Conservation (phyloP, 495 filamentous ascomycete genomes). For the Pseudomonodictys pantanalensis region DNA sequence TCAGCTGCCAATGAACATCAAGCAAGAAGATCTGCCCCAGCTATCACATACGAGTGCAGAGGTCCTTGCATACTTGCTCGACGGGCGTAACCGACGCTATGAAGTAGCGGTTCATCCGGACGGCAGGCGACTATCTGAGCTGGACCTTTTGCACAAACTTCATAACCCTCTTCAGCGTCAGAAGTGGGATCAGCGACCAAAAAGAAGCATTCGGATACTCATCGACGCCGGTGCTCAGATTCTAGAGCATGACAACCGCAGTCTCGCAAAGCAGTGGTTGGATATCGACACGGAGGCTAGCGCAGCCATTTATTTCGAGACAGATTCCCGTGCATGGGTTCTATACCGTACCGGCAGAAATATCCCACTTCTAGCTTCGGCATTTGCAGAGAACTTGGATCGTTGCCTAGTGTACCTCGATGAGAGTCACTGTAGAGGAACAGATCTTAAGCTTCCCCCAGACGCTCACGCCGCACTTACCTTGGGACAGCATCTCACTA, state of each 20-base stretch:
- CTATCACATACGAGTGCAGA: conserved; percentile 53
- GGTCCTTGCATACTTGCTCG: conserved; percentile 52
- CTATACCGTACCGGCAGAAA: conserved; percentile 44
- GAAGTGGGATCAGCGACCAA: not conserved
- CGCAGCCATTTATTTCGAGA: conserved; percentile 49
- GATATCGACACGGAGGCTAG: conserved; percentile 31
- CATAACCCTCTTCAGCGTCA: not conserved
- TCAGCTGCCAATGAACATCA: conserved; percentile 52
- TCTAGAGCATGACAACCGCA: conserved; percentile 47
- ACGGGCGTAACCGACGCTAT: conserved; percentile 46
- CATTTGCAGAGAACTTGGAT: conserved; percentile 59
- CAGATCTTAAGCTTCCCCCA: conserved; percentile 62
- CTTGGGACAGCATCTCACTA: conserved; percentile 60
- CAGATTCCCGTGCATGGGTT: conserved; percentile 45
- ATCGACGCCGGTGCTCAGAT: conserved; percentile 55
- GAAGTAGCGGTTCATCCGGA: conserved; percentile 34
- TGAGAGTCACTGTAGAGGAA: conserved; percentile 70
- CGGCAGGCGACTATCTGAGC: conserved; percentile 41
- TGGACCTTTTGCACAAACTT: conserved; percentile 41
- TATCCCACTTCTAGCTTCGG: conserved; percentile 52
- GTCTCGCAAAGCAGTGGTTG: conserved; percentile 50
- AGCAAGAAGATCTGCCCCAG: conserved; percentile 49
- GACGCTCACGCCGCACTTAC: conserved; percentile 65
- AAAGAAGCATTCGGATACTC: conserved; percentile 43
- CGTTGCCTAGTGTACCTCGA: conserved; percentile 68